A percentile compares a stretch with the other conserved stretches of the same genome.
These are phyloP conservation scores for Nicotiana undulata DNA, from an alignment of 257 asterid species.

Conservation along the genomic window DNA sequence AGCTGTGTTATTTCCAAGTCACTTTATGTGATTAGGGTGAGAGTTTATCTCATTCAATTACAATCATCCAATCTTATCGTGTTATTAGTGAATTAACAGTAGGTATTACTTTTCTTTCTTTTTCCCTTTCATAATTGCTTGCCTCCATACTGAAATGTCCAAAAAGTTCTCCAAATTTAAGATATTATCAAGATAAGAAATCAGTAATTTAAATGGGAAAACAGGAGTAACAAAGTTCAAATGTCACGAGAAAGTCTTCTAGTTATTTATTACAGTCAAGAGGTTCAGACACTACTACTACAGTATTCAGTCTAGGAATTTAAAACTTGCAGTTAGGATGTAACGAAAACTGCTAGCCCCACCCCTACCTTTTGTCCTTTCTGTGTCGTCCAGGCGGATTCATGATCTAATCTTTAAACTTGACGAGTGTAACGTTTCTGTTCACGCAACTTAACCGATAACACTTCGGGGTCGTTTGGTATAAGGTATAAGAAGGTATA, in stretches of 20 bases:
- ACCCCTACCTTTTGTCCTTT: not conserved
- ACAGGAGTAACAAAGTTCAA: slow-evolving; percentile 41
- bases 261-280: slow-evolving; percentile 29
- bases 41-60: slow-evolving; percentile 16
- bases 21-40: slow-evolving; percentile 31
- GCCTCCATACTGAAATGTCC: not conserved
- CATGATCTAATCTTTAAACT: too few relatives aligned
- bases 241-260: slow-evolving; percentile 44
- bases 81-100: slow-evolving; percentile 24
- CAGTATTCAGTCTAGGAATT: slow-evolving; percentile 24
- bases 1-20: slow-evolving; percentile 27
- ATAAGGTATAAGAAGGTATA: too few relatives aligned
- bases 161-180: slow-evolving; percentile 15
- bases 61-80: slow-evolving; percentile 37
- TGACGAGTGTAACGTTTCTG: too few relatives aligned
- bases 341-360: slow-evolving; percentile 1
- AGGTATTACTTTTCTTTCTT: too few relatives aligned
- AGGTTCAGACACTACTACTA: slow-evolving; percentile 20
- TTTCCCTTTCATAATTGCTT: not conserved
- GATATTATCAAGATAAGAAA: slow-evolving; percentile 16
- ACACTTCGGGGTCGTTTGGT: too few relatives aligned
- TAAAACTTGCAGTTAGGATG: slow-evolving; percentile 13
- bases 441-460: too few relatives aligned
- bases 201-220: not conserved
- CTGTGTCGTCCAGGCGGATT: too few relatives aligned